Base-by-base conservation (phyloP, 345 rosid species). In the Euphorbia peplus region DNA sequence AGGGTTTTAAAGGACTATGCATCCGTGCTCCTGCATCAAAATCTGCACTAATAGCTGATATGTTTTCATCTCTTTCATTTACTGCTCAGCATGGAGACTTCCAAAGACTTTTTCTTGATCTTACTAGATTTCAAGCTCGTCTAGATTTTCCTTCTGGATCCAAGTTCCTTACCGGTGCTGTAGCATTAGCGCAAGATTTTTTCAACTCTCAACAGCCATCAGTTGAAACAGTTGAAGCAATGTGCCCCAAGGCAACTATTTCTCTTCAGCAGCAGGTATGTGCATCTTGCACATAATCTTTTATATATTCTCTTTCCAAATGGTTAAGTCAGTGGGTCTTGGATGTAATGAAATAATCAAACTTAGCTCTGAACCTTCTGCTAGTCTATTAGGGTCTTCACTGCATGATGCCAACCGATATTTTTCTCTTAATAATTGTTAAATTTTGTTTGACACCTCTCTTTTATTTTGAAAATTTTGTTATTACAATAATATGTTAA, bases 201-300 rank as follows among this genome's bases (percentile, higher is more conserved):
- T 57, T 87, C 46, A 78, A 84, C 75, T 88, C 96, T 29, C 86
- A 63, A 51, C 87, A 71, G 78, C 97, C 91, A 60, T 78, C 66
- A 41, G 19, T 78, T 67, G 89, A 80, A 67, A 77, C 88, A 18
- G 60, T 90, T 68, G 84, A 80, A 71, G 83, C 83, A 35, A 75
- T 90, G 66, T 83, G 90, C 79, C 99, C 97, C 32, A 78, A 72
- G 35, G 82, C 82, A 64, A 73, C 77, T 29, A 32, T 95, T 75
- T 95, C 97, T 68, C 70, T 95, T 70, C 99, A 90, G 76, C 99
- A 95, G 72, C 99, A 91, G 96, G 97, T 91, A 81, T 54, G n/a
- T 21, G 14, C 54, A 54, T 63, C 60, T 48, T 39, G 57, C 48
- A 18, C 62, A 65, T 55, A 29, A 24, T 66, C 66, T 6, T 42